A percentile compares a stretch with the other conserved stretches of the same genome.
phyloP scores from a whole-genome alignment of 192 early-diverging fungal genomes.

The Coemansia sp. region DNA sequence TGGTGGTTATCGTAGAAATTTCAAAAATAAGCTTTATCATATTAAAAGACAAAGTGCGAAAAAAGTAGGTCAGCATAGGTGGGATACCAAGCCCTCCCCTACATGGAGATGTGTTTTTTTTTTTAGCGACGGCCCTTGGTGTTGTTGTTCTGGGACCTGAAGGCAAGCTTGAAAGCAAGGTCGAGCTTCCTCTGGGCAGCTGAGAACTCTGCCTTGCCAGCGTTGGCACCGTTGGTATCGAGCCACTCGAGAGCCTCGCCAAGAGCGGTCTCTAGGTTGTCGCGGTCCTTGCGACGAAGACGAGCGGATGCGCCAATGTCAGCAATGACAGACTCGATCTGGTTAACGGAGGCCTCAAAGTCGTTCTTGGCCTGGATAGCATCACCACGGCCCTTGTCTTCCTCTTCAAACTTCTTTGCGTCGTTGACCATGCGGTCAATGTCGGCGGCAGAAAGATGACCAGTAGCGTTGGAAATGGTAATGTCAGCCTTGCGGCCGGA shows the following conservation, averaged over 20 bases:
- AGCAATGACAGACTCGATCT: conserved; percentile 63
- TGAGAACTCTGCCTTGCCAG: conserved; percentile 62
- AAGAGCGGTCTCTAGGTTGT: conserved; percentile 70
- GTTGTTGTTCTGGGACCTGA: conserved; percentile 39
- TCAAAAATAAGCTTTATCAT: neutral
- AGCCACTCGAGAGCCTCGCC: conserved; percentile 73
- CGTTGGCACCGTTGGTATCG: conserved; percentile 60
- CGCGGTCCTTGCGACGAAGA: conserved; percentile 70
- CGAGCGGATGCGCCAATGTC: conserved; percentile 74
- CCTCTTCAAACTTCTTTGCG: conserved; percentile 83
- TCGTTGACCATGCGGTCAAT: conserved; percentile 92
- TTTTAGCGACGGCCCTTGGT: conserved; percentile 37
- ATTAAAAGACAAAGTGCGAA: neutral
- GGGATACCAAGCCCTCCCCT: neutral
- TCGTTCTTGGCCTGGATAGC: conserved; percentile 79
- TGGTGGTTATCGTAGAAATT: neutral
- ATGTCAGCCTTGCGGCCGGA: conserved; percentile 88
- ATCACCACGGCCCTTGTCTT: conserved; percentile 72
- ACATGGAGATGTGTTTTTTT: conserved; percentile 1
- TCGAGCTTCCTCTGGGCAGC: conserved; percentile 72
- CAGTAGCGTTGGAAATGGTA: conserved; percentile 93
- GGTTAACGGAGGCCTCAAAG: conserved; percentile 74
- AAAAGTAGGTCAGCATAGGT: neutral
- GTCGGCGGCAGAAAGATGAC: conserved; percentile 84
- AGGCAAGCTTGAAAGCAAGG: conserved; percentile 66